Base-by-base conservation (phyloP, 495 filamentous ascomycete genomes). In the Tuber melanosporum region DNA sequence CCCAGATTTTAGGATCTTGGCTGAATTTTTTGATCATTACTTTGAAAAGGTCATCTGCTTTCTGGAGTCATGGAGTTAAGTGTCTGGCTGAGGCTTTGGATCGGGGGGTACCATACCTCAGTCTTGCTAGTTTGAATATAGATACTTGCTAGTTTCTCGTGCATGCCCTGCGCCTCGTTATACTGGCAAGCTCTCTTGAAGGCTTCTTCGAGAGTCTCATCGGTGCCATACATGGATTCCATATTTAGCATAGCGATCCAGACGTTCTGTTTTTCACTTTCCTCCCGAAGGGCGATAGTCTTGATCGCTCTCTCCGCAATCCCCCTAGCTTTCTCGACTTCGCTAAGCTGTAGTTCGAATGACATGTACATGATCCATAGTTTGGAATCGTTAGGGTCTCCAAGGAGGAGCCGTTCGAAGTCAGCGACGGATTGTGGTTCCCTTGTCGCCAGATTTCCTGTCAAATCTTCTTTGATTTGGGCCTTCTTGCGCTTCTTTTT, bases 331-430 rank as follows among this genome's bases (percentile, higher is more conserved):
- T 92, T 94, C 57, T 90, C 89, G 43, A 95, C 85, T 82, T 98
- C 95, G 84, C 92, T 92, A 73, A 97, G 87, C 84, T 97, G 91
- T 82, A 98, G 89, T 85, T 98, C 93, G 87, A 97, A 97, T 36
- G 94, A 94, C 92, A 98, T 97, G 86, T 98, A 99, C 78, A 91
- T 88, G 72, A 97, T 91, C 95, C 95, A 99, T 41, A 98, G 87
- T 70, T 91, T 85, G 1, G 95, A 96, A 12, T 91, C 92, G 83
- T 98, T 92, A 2, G 95, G 94, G 82, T 97, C 92, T 74, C 94
- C 93, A 49, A 98, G 89, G 62, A 98, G 89, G 72, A 97, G 90
- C 73, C 95, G 92, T 86, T 99, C 95, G 84, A 92, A 98, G 84
- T 98, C 95, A 73, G 91, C 91, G 26, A 91, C 89, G 2, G 93